Evolutionary conservation across 2,329 filamentous ascomycete genomes (phyloP), one percentile per base, ranked within the genome.

Genomic region (Exophiala dermatitidis): DNA sequence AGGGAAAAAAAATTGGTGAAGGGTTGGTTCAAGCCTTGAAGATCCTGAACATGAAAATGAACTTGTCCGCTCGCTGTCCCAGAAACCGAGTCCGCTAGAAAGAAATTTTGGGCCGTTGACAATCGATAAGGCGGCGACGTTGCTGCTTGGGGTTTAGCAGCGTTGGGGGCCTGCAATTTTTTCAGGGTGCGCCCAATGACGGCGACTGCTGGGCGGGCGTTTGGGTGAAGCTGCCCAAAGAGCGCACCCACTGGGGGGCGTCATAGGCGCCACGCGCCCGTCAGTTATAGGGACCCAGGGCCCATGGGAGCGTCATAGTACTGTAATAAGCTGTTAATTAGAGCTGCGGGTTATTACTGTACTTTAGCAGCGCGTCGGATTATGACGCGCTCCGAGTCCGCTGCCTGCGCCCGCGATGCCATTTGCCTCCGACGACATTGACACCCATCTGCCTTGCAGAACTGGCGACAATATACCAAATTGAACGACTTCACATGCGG

Each of bases 21-120:
- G 29, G 31, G 32, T 32, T 45, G 31, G 32, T 32, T 45, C 29
- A 43, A 29, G 28, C 42, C 10, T 34, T 52, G 37, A 40, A 29
- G 43, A 10, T 19, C 19, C 19, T 19, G 19, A 19, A 19, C 19
- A 19, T 19, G 19, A 19, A 19, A 19, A 19, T 19, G 19, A 19
- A 19, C 33, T 41, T 41, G 38, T 41, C 38, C 38, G 38, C 48
- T 55, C 38, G 38, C 48, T 55, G 43, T 43, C 52, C 48, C 52
- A 50, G 52, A 50, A 55, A 55, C 52, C 44, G 38, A 47, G 19
- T 33, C 38, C 38, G 38, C 38, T 41, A 41, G 28, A 41, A 41
- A 26, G 28, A 41, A 41, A 41, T 6, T 41, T 41, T 41, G 38
- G 38, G 38, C 12, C 10, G 38, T 5, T 41, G 38, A n/a, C 38